Evolutionary conservation across 345 rosid genomes (phyloP), one percentile per base, ranked within the genome.

Genomic region (Euphorbia lathyris): DNA sequence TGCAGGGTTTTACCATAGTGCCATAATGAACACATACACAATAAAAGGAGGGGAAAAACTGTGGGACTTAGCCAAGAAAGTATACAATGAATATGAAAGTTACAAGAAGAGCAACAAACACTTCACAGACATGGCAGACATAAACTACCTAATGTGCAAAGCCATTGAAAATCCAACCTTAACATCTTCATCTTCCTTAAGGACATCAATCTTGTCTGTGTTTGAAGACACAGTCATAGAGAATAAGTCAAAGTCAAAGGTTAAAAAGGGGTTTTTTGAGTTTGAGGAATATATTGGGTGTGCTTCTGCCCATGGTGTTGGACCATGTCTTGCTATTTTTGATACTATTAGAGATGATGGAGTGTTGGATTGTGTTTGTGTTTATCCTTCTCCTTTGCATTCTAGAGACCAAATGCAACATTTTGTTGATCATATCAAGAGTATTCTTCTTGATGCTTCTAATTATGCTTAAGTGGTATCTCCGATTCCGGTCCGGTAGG

Each of bases 1-100:
- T 40, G 43, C 68, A 85, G 88, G 89, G 10, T 86, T 83, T 68
- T 86, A 86, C 70, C 84, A 86, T 67, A 78, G 87, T 2, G 87
- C 83, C 6, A 72, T 86, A 2, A 40, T 83, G 45, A 83, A 81
- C 72, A 76, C 82, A 1, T 83, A 81, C 26, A 65, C 13, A 19
- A 60, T 80, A 5, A 71, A 58, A 58, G 81, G 82, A 27, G 81
- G 72, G 51, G 83, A 80, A 62, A 57, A 50, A 40, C 70, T 82
- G 2, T 80, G 86, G 87, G 84, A 82, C n/a, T 40, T 78, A 13
- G 90, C 86, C 1, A 64, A 77, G 14, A 82, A 73, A 53, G 50
- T 64, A 26, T 80, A 79, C 83, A 57, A 11, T 20, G 36, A 84
- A 2, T 80, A 70, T 50, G 67, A 23, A 6, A 63, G 63, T 50